These are phyloP conservation scores for Pseudocercospora eumusae DNA, from an alignment of 2,329 filamentous ascomycete genomes.

Conservation along the genomic window DNA sequence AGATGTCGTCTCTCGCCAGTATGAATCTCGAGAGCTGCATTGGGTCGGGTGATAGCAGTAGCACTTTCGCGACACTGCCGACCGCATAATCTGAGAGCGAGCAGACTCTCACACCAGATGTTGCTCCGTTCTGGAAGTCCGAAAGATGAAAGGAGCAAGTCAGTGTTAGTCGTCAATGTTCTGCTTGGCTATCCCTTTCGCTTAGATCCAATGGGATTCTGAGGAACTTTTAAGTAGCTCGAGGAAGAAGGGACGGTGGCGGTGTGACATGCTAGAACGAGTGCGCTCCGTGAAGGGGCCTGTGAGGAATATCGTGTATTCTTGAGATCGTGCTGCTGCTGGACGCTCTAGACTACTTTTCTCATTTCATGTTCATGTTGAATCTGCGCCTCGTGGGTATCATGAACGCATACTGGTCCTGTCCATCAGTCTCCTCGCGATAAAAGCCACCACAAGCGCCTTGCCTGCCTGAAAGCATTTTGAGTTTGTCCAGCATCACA, in stretches of 20 bases:
- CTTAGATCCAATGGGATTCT: neutral
- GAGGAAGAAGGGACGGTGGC: neutral
- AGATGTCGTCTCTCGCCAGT: no score
- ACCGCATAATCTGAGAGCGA: no score
- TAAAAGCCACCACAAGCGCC: constrained; percentile 1
- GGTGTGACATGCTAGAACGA: neutral
- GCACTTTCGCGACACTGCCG: no score
- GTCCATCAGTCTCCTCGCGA: neutral
- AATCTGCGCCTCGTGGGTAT: neutral
- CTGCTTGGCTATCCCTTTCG: neutral
- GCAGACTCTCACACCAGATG: no score
- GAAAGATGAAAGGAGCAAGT: no score
- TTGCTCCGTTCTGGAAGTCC: no score
- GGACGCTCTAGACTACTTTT: neutral
- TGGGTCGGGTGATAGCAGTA: no score
- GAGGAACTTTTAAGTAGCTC: neutral
- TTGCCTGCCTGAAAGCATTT: constrained; percentile 6
- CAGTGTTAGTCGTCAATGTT: neutral
- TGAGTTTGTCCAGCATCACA: constrained; percentile 31
- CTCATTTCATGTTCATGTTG: neutral
- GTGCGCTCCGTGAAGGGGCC: neutral
- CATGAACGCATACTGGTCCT: neutral
- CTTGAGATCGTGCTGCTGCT: neutral
- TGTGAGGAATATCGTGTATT: neutral
- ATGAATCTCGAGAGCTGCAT: no score